Evolutionary conservation across 352 stramenopile genomes (phyloP), one percentile per base, ranked within the genome.

Genomic region (Thraustotheca clavata): DNA sequence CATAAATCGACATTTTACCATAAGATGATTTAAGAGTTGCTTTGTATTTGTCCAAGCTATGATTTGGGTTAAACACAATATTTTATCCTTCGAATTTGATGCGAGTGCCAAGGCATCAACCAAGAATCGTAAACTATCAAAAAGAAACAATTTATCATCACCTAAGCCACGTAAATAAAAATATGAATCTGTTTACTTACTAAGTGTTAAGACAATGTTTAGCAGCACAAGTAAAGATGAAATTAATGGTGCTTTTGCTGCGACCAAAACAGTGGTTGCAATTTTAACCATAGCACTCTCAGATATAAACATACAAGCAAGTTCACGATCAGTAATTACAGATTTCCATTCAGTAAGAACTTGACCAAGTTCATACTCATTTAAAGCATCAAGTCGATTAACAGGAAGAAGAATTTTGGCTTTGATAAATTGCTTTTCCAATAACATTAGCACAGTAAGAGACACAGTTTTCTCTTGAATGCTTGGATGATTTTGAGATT

Each of bases 331-430:
- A 24, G 9, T 16, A 27, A 22, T 22, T 6, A 22, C 50, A 22
- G 14, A 20, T 35, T 6, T 9, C 50, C 50, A 60, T 11, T n/a
- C n/a, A 6, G 31, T 38, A 6, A 46, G 26, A 14, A 46, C 33
- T 54, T 20, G 50, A n/a, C 50, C 27, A 7, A 60, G 50, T 6
- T 60, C 26, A n/a, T 49, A 60, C 26, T 60, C 50, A 22, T 24
- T 46, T 18, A 60, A 22, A 9, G 24, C 8, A n/a, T 8, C 7
- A 12, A 60, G 50, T 6, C 29, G 26, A 12, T 18, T 12, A 7
- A 35, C 4, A 48, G 24, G 9, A 6, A 22, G 50, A 6, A 24
- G 1, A 18, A 60, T 11, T 8, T 46, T 60, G 20, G 27, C 27
- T 7, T 47, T 49, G 7, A 20, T 1, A 12, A 49, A 47, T 38